phyloP scores from a whole-genome alignment of 1,139 yeast genomes.

The Saccharomyces hybrid region DNA sequence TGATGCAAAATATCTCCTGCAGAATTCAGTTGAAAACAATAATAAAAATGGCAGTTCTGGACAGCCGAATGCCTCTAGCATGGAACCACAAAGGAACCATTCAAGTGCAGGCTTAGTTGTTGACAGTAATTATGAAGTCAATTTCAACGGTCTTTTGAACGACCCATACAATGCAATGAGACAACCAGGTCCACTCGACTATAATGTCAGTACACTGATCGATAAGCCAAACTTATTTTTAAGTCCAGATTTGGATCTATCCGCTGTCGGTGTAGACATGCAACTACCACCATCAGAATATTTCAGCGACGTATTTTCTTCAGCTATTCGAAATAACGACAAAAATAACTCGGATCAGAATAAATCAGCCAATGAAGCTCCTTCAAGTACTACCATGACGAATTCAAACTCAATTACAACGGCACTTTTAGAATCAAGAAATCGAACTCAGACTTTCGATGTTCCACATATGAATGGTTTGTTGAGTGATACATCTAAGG shows the following conservation, averaged over 20 bases:
- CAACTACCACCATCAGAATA: conserved; percentile 13
- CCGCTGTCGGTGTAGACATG: conserved; percentile 7
- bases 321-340: background rate
- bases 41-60: background rate
- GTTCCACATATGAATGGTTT: conserved; percentile 15
- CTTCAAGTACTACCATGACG: conserved; percentile 1
- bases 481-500: conserved; percentile 7
- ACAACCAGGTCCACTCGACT: background rate
- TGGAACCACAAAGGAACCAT: background rate
- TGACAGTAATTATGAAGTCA: background rate
- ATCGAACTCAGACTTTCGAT: conserved; percentile 9
- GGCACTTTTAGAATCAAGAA: conserved; percentile 1
- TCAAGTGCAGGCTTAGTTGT: background rate
- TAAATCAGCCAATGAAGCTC: conserved; percentile 1
- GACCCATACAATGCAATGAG: background rate
- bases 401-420: background rate
- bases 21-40: background rate
- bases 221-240: conserved; percentile 12
- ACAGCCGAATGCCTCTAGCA: background rate
- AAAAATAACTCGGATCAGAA: background rate
- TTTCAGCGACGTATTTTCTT: conserved; percentile 16
- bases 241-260: conserved; percentile 2
- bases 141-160: conserved; percentile 3
- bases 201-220: conserved; percentile 14
- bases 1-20: background rate